Conservation (phyloP, 805 yeast genomes). For the Priceomyces haplophilus region DNA sequence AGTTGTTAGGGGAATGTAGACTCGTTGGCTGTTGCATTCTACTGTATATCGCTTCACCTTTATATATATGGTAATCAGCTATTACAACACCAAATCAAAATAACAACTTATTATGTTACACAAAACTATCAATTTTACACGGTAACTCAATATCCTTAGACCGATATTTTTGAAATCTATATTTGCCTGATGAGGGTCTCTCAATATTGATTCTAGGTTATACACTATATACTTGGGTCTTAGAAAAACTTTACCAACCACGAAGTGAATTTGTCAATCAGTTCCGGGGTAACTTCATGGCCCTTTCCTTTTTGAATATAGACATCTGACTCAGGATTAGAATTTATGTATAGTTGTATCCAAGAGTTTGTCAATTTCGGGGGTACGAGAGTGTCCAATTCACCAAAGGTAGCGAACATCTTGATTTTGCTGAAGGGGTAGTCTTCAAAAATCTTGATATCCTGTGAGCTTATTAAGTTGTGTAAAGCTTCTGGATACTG, state of each 20-base stretch:
- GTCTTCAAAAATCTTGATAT: constrained; percentile 28
- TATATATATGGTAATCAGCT: not conserved
- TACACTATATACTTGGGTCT: not conserved
- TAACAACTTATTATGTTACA: not conserved
- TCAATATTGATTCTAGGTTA: too few species aligned
- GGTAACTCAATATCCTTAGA: too few species aligned
- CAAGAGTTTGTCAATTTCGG: constrained; percentile 29
- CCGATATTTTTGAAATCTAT: too few species aligned
- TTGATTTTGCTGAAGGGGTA: constrained; percentile 30
- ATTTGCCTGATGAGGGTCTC: too few species aligned
- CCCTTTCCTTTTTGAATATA: constrained; percentile 29
- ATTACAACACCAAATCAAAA: not conserved
- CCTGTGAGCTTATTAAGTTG: constrained; percentile 25
- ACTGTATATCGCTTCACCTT: not conserved
- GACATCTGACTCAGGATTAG: constrained; percentile 22
- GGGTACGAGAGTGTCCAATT: constrained; percentile 36
- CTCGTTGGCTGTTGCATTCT: not conserved
- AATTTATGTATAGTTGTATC: constrained; percentile 26
- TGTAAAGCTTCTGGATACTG: constrained; percentile 36
- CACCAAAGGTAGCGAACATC: constrained; percentile 37
- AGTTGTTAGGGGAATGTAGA: not conserved
- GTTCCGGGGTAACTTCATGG: constrained; percentile 33
- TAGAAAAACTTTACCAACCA: constrained; percentile 25
- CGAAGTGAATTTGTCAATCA: constrained; percentile 29
- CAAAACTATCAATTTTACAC: too few species aligned